Evolutionary conservation across 208 protist species (phyloP), one percentile per base, ranked within the genome.

Genomic region (Trypanosomatidae sp.): DNA sequence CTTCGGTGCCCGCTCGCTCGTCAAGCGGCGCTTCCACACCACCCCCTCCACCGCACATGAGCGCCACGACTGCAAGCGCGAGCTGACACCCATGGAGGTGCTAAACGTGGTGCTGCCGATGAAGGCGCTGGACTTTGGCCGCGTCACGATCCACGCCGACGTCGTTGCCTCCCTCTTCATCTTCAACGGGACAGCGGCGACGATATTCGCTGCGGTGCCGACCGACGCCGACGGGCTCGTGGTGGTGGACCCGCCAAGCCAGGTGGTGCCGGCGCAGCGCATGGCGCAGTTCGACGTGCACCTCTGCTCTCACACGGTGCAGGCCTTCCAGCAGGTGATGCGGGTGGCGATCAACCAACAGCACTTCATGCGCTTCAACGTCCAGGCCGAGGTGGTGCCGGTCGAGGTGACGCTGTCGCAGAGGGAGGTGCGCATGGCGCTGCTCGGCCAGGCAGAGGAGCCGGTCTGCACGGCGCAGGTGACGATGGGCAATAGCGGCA

Each of bases 201-300:
- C 82, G 52, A 84, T 99, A n/a, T 71, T 93, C 41, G 93, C 92
- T 0, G 76, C 70, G 22, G 90, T 98, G 78, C 84, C 93, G 28
- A 73, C 72, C 7, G 91, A 95, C 53, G 89, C 87, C 41, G 94
- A 91, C 56, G 76, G 71, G 36, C 91, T 88, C 72, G 80, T 89
- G 33, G 62, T 66, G n/a, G 89, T 91, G 81, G 73, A 81, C 33
- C 91, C 95, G 6, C 62, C 60, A 19, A 82, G 84, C 33, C 95
- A 99, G 76, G 94, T 99, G n/a, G 88, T 99, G 47, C 97, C 97
- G n/a, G 69, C 96, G 13, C 81, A 86, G 62, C 89, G 86, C 46
- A 95, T 92, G 56, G 96, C 95, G 33, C 92, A 94, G 50, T 99
- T 98, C 74, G 95, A 98, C 73, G 86, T 98, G 52, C 74, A 76